Evolutionary conservation across 768 basidiomycete species (phyloP).

Genomic region (Dendrothele bispora): DNA sequence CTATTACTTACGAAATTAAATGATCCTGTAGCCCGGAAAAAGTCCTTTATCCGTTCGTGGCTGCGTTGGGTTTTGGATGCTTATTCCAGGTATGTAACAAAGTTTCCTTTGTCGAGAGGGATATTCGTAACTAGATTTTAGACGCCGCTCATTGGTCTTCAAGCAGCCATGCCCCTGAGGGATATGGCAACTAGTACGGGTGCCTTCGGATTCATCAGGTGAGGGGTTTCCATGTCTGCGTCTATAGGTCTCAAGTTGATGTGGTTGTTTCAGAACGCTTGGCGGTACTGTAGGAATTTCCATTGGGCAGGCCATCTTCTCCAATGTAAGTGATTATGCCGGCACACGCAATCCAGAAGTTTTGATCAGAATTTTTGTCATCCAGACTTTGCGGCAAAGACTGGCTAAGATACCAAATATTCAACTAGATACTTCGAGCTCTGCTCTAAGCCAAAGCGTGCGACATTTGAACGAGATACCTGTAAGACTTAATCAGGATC

Average conservation of each 20-base stretch:
- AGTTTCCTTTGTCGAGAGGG: constrained; percentile 70
- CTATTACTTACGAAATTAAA: background rate
- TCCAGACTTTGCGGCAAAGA: constrained; percentile 24
- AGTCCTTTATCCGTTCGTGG: constrained; percentile 61
- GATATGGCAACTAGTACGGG: constrained; percentile 85
- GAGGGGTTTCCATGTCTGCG: constrained; percentile 9
- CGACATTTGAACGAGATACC: constrained; percentile 42
- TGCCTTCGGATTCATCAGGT: constrained; percentile 72
- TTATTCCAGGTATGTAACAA: constrained; percentile 53
- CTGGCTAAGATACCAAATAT: constrained; percentile 33
- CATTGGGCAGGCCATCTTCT: constrained; percentile 69
- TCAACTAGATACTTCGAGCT: constrained; percentile 39
- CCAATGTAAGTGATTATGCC: constrained; percentile 23
- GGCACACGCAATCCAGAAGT: too few relatives aligned
- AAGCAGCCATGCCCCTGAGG: constrained; percentile 84
- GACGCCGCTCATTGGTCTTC: constrained; percentile 66
- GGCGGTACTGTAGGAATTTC: constrained; percentile 81
- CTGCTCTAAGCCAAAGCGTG: constrained; percentile 47
- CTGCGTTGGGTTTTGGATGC: constrained; percentile 5
- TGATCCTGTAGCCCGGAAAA: constrained; percentile 54
- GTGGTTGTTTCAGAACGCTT: constrained; percentile 43
- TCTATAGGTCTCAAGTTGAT: background rate
- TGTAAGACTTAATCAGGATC: constrained; percentile 27
- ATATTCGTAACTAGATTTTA: constrained; percentile 45
- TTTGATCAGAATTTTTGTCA: background rate